A percentile compares a stretch with the other conserved stretches of the same genome.
phyloP scores from a whole-genome alignment of 805 yeast genomes.

The Saturnispora hagleri region DNA sequence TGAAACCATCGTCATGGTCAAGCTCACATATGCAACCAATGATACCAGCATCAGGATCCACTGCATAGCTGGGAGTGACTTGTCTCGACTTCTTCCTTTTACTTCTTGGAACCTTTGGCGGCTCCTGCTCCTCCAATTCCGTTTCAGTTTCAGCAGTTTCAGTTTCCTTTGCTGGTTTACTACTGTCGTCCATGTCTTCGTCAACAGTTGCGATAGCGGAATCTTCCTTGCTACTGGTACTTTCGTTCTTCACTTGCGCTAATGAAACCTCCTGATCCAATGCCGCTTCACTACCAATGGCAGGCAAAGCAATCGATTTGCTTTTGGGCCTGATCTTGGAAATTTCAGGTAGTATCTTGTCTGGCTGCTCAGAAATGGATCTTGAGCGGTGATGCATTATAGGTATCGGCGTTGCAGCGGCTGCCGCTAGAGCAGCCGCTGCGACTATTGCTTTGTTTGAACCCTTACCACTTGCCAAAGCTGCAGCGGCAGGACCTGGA shows the following conservation, averaged over 20 bases:
- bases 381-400: conserved; percentile 15
- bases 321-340: neutral
- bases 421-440: conserved; percentile 78
- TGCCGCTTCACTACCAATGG: neutral
- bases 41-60: conserved; percentile 73
- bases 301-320: neutral
- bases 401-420: conserved; percentile 70
- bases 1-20: conserved; percentile 86
- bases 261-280: neutral
- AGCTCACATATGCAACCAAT: conserved; percentile 86
- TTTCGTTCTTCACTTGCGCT: neutral
- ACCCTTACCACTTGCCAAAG: conserved; percentile 25
- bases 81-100: neutral
- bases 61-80: conserved; percentile 39
- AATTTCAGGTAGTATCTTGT: conserved; percentile 1
- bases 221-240: neutral
- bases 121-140: neutral
- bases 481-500: conserved; percentile 33
- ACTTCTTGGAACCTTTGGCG: neutral
- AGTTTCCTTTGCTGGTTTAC: neutral
- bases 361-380: neutral
- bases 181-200: neutral
- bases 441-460: conserved; percentile 55
- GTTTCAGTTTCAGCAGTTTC: neutral
- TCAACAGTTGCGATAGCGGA: neutral